A percentile compares a stretch with the other conserved stretches of the same genome.
phyloP scores from a whole-genome alignment of 1,284 basidiomycete genomes.

The Ganoderma resinaceum region DNA sequence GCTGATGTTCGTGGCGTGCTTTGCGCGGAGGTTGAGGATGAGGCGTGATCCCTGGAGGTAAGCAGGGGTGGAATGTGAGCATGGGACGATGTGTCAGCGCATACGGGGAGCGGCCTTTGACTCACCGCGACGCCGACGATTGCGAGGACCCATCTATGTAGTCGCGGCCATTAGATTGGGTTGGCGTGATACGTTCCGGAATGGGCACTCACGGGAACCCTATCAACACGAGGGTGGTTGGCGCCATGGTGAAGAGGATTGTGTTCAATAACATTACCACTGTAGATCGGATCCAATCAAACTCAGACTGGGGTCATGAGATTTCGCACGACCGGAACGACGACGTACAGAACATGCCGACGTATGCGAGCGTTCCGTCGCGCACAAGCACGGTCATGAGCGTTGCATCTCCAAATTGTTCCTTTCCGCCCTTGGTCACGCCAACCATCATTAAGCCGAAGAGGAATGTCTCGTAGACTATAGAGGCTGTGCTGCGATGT shows the following conservation, averaged over 20 bases:
- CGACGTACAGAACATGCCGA: slow-evolving; percentile 35
- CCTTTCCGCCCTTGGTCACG: slow-evolving; percentile 37
- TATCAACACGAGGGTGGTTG: slow-evolving; percentile 34
- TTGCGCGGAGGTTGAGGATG: slow-evolving; percentile 34
- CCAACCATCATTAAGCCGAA: slow-evolving; percentile 44
- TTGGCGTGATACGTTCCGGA: neutral
- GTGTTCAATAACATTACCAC: slow-evolving; percentile 38
- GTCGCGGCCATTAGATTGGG: neutral
- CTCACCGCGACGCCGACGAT: slow-evolving; percentile 36
- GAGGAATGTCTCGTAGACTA: slow-evolving; percentile 45
- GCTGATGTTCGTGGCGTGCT: slow-evolving; percentile 21
- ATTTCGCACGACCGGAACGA: neutral
- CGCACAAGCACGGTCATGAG: slow-evolving; percentile 44
- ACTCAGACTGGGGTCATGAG: neutral
- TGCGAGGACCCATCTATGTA: slow-evolving; percentile 36
- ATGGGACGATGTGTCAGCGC: neutral
- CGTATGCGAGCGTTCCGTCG: slow-evolving; percentile 44
- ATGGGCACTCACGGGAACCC: slow-evolving; percentile 36
- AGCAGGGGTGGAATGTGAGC: neutral
- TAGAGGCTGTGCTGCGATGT: slow-evolving; percentile 39
- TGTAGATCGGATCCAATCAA: slow-evolving; percentile 8
- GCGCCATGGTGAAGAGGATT: slow-evolving; percentile 36
- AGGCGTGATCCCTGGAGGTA: slow-evolving; percentile 36
- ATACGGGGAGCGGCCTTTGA: neutral
- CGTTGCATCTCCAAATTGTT: slow-evolving; percentile 38